Percentiles rank a stretch among this genome's conserved stretches.
phyloP scores from a whole-genome alignment of 1,139 yeast species.

The Sugiyamaella neomexicana region DNA sequence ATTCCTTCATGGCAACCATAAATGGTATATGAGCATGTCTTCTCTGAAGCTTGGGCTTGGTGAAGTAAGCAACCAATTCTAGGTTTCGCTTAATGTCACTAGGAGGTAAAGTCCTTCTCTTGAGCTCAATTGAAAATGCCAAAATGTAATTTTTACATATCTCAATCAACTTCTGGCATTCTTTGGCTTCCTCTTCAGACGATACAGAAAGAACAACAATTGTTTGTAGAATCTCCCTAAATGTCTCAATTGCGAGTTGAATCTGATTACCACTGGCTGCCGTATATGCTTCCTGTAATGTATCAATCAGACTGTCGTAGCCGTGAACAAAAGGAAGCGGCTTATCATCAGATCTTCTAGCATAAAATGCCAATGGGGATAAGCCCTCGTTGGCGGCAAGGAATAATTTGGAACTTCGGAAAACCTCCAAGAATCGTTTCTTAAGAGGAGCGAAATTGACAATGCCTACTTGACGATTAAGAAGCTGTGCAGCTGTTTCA shows the following conservation, averaged over 20 bases:
- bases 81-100: slow-evolving; percentile 84
- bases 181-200: slow-evolving; percentile 70
- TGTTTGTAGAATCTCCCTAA: slow-evolving; percentile 78
- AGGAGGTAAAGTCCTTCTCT: slow-evolving; percentile 76
- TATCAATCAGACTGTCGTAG: slow-evolving; percentile 54
- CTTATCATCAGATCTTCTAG: slow-evolving; percentile 58
- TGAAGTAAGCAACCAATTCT: slow-evolving; percentile 94
- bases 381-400: slow-evolving; percentile 73
- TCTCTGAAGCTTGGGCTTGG: slow-evolving; percentile 77
- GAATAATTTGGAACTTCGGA: slow-evolving; percentile 73
- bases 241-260: slow-evolving; percentile 51
- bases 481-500: slow-evolving; percentile 90
- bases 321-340: slow-evolving; percentile 74
- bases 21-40: slow-evolving; percentile 85
- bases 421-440: slow-evolving; percentile 76
- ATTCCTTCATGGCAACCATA: slow-evolving; percentile 93
- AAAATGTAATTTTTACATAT: slow-evolving; percentile 87
- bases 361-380: slow-evolving; percentile 66
- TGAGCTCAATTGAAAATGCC: slow-evolving; percentile 86
- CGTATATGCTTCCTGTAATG: slow-evolving; percentile 69
- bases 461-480: slow-evolving; percentile 86
- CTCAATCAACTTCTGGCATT: slow-evolving; percentile 68
- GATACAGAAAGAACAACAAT: slow-evolving; percentile 71
- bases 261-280: slow-evolving; percentile 74
- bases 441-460: slow-evolving; percentile 85